Conservation (phyloP, 495 filamentous ascomycete species). For the Chlorociboria aeruginascens region DNA sequence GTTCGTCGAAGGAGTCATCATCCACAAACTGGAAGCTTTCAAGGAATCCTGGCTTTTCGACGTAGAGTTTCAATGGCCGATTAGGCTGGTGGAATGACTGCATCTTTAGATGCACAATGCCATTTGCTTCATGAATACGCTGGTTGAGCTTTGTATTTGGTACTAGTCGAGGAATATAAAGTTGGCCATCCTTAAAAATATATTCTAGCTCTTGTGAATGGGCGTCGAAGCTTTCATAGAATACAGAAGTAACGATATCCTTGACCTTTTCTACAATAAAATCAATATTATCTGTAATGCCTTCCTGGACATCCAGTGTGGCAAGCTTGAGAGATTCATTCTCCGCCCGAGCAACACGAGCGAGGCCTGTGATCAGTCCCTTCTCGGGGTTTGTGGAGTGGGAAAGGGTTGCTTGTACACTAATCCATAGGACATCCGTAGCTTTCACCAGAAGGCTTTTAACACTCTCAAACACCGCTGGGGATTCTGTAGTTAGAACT, state of each 20-base stretch:
- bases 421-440: background rate
- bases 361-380: background rate
- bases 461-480: background rate
- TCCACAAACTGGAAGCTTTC: slow-evolving; percentile 15
- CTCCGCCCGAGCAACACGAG: background rate
- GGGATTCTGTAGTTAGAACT: too few relatives aligned
- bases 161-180: slow-evolving; percentile 3
- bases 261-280: too few relatives aligned
- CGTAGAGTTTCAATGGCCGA: slow-evolving; percentile 16
- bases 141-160: background rate
- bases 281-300: background rate
- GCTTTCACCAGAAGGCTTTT: background rate
- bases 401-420: background rate
- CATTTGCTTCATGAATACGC: background rate
- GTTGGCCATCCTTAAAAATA: background rate
- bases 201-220: slow-evolving; percentile 1
- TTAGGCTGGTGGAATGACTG: background rate
- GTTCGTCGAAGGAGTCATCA: background rate
- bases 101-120: background rate
- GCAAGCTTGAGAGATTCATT: background rate
- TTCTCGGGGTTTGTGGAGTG: background rate
- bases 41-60: slow-evolving; percentile 14
- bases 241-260: too few relatives aligned
- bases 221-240: background rate
- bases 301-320: background rate